Evolutionary conservation across 768 basidiomycete species (phyloP).

Genomic region (Tricholoma hemisulphureum): DNA sequence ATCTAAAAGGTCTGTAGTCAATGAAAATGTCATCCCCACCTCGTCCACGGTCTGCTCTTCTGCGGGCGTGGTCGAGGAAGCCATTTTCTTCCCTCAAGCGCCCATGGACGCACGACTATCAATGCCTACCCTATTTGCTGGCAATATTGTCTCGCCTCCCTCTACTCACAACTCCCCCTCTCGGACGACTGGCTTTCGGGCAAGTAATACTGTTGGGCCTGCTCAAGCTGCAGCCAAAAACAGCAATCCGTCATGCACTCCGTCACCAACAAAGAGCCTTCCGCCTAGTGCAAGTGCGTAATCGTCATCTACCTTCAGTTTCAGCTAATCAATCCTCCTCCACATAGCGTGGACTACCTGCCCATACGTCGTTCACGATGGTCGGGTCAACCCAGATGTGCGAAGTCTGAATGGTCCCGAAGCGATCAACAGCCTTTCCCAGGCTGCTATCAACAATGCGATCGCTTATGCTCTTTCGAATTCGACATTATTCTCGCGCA

Average conservation of each 20-base stretch:
- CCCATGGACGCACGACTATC: background rate
- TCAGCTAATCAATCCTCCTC: background rate
- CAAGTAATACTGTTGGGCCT: background rate
- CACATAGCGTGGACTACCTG: slow-evolving; percentile 38
- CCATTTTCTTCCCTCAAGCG: background rate
- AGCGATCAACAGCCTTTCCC: slow-evolving; percentile 40
- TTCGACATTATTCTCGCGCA: slow-evolving; percentile 34
- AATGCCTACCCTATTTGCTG: background rate
- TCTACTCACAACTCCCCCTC: background rate
- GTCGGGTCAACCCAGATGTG: slow-evolving; percentile 56
- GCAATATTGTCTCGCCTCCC: background rate
- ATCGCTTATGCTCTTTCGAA: slow-evolving; percentile 38
- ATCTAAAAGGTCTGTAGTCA: background rate
- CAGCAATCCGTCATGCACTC: background rate
- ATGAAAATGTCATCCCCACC: background rate
- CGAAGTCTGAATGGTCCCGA: slow-evolving; percentile 41
- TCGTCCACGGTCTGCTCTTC: background rate
- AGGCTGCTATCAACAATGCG: slow-evolving; percentile 45
- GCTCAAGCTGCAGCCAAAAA: background rate
- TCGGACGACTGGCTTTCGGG: background rate
- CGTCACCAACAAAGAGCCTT: background rate
- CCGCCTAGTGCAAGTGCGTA: slow-evolving; percentile 42
- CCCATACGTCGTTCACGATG: slow-evolving; percentile 50
- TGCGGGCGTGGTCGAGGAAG: background rate
- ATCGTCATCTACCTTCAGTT: background rate